Evolutionary conservation across 2,329 filamentous ascomycete species (phyloP), one percentile per base, ranked within the genome.

Genomic region (Colletotrichum lentis): DNA sequence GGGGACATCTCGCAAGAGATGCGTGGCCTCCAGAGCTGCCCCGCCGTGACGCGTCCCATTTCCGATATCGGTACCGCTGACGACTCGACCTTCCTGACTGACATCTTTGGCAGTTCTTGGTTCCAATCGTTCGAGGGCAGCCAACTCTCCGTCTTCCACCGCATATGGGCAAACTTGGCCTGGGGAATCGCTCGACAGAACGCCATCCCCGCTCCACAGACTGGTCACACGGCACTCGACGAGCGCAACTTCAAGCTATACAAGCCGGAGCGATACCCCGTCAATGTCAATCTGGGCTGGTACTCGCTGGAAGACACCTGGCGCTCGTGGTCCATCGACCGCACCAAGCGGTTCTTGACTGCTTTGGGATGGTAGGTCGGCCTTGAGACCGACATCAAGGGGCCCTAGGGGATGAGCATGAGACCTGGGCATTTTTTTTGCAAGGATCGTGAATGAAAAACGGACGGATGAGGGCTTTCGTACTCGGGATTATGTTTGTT

Each of bases 61-160:
- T 20, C 31, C 11, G 18, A 54, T 12, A 14, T 37, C 14, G 31
- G 59, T 12, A 12, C 24, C 18, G 16, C 14, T 22, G 24, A 27
- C 18, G 49, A 55, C 3, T 47, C 46, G 5, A 20, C n/a, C 11
- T 53, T 39, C n/a, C 22, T 69, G 12, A 61, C 68, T 31, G 53
- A 61, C 18, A 7, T 69, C 7, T 35, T 65, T 35, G 61, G 49
- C 44, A 63, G 68, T 16, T 37, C 35, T n/a, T 39, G 50, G 41
- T 58, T 82, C 89, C 70, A 89, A 86, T 64, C 89, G 91, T 81
- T 67, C 27, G 43, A 62, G 8, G 41, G 43, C n/a, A 18, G 46
- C 6, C 84, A 69, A n/a, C 46, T 37, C 46, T 39, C 55, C 54
- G 58, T 58, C 20, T 56, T 44, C 49, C 67, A 57, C 61, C 43